These are phyloP conservation scores for Rasamsonia emersonii DNA, from an alignment of 2,329 filamentous ascomycete genomes.

Conservation along the genomic window DNA sequence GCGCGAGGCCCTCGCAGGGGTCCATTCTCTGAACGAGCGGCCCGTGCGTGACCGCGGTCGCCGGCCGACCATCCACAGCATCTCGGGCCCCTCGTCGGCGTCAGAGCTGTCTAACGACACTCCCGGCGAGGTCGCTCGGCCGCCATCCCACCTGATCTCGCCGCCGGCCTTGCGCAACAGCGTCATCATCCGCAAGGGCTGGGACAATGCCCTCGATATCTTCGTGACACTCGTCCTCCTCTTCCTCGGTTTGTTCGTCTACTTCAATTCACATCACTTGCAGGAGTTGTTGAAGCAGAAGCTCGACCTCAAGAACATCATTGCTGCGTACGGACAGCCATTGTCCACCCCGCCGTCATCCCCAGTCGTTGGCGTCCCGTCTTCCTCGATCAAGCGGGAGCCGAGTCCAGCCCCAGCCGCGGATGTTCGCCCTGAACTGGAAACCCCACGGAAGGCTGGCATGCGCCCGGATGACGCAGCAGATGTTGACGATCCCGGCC, in stretches of 20 bases:
- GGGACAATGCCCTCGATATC: slow-evolving; percentile 38
- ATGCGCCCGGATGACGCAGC: slow-evolving; percentile 21
- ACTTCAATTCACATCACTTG: slow-evolving; percentile 34
- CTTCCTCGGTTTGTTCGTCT: slow-evolving; percentile 34
- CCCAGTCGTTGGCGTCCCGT: slow-evolving; percentile 20
- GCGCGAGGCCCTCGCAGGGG: slow-evolving; percentile 59
- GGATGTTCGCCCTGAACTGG: slow-evolving; percentile 1
- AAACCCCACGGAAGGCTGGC: slow-evolving; percentile 4
- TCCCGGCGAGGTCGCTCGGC: slow-evolving; percentile 26
- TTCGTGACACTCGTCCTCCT: slow-evolving; percentile 33
- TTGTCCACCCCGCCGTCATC: slow-evolving; percentile 31
- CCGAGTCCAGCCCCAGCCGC: slow-evolving; percentile 15
- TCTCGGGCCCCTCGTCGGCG: slow-evolving; percentile 30
- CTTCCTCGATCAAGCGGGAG: slow-evolving; percentile 20
- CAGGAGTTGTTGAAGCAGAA: slow-evolving; percentile 36
- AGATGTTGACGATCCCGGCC: slow-evolving; percentile 19
- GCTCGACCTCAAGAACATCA: slow-evolving; percentile 37
- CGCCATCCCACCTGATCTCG: slow-evolving; percentile 28
- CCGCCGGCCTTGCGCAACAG: slow-evolving; percentile 33
- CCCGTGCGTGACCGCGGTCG: slow-evolving; percentile 9
- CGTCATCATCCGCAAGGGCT: slow-evolving; percentile 37
- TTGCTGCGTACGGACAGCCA: slow-evolving; percentile 30
- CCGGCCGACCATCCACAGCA: slow-evolving; percentile 35
- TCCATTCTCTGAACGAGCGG: slow-evolving; percentile 53
- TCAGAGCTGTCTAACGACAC: slow-evolving; percentile 29